A percentile compares a stretch with the other conserved stretches of the same genome.
Conservation (phyloP, 306 rosid species). For the Medicago truncatula region DNA sequence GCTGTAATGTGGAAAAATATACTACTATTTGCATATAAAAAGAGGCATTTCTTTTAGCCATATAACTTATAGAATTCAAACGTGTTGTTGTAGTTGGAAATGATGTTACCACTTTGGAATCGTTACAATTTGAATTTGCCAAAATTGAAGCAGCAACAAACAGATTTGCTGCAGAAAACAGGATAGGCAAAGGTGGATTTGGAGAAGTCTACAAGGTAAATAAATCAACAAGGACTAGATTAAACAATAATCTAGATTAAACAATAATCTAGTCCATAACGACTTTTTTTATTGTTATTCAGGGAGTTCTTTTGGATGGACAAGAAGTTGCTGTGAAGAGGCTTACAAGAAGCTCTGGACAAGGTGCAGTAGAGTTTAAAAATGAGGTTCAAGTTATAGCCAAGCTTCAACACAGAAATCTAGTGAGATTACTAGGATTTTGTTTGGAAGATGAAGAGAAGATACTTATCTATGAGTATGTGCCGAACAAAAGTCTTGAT, state of each 20-base stretch:
- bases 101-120: constrained; percentile 45
- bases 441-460: constrained; percentile 64
- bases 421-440: constrained; percentile 63
- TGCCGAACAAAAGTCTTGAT: constrained; percentile 63
- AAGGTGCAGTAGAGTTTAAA: constrained; percentile 62
- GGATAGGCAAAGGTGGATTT: constrained; percentile 67
- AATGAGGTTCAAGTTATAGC: constrained; percentile 65
- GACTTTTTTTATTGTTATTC: not conserved
- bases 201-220: constrained; percentile 68
- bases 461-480: constrained; percentile 61
- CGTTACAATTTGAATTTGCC: constrained; percentile 53
- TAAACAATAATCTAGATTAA: constrained; percentile 6
- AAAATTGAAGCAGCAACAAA: constrained; percentile 58
- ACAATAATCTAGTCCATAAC: not conserved
- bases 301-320: constrained; percentile 57
- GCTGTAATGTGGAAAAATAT: constrained; percentile 40
- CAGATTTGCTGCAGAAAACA: constrained; percentile 49
- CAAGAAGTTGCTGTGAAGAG: constrained; percentile 73
- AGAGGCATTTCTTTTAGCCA: constrained; percentile 20
- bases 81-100: constrained; percentile 38
- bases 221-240: not conserved
- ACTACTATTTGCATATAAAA: constrained; percentile 6
- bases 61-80: constrained; percentile 28
- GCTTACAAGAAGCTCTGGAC: constrained; percentile 53
- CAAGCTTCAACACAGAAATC: constrained; percentile 64